These are phyloP conservation scores for Lodderomyces beijingensis DNA, from an alignment of 1,139 yeast genomes.

Conservation along the genomic window DNA sequence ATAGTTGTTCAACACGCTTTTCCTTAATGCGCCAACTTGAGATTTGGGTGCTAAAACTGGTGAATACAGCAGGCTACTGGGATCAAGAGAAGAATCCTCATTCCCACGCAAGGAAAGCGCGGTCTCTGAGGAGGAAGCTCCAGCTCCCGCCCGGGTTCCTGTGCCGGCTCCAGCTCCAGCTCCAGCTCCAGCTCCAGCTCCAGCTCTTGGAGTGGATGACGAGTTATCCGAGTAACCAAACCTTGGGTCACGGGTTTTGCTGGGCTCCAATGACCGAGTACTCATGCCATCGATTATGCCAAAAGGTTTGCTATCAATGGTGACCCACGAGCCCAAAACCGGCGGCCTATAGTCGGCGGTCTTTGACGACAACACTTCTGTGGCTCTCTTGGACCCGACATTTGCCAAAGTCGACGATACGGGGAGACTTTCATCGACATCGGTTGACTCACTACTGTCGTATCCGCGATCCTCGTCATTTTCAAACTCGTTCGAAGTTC, in stretches of 20 bases:
- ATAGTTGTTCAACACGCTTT: not conserved
- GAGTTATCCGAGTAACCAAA: not conserved
- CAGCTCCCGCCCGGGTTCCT: too few relatives aligned
- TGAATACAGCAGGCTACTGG: not conserved
- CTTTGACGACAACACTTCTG: constrained; percentile 83
- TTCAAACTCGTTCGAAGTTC: constrained; percentile 4
- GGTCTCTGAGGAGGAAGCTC: constrained; percentile 1
- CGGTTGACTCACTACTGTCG: constrained; percentile 81
- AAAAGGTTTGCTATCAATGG: constrained; percentile 73
- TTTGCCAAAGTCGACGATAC: constrained; percentile 42
- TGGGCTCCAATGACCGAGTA: constrained; percentile 59
- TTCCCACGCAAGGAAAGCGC: not conserved
- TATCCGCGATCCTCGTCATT: constrained; percentile 19
- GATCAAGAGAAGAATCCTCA: not conserved
- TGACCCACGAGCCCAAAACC: constrained; percentile 86
- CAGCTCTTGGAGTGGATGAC: constrained; percentile 1
- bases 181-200: too few relatives aligned
- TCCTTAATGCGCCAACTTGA: not conserved
- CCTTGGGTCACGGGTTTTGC: constrained; percentile 8
- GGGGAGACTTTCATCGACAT: constrained; percentile 72
- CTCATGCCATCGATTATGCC: constrained; percentile 93
- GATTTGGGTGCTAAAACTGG: constrained; percentile 1
- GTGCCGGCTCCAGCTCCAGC: too few relatives aligned
- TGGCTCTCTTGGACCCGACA: constrained; percentile 72
- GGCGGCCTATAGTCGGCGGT: constrained; percentile 89